These are phyloP conservation scores for Prunus kanzakura DNA, from an alignment of 306 rosid genomes.

Conservation along the genomic window DNA sequence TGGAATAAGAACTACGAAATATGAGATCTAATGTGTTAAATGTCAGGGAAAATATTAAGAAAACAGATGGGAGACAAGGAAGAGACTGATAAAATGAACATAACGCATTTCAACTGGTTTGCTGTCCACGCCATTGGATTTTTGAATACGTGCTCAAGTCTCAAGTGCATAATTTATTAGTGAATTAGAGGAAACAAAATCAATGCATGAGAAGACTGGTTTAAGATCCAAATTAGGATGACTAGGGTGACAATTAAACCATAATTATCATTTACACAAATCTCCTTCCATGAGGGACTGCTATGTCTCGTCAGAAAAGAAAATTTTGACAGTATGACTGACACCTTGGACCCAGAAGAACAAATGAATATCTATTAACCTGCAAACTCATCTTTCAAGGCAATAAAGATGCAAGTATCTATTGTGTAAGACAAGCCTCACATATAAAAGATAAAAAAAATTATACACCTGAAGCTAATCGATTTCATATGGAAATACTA, in stretches of 20 bases:
- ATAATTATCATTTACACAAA: background rate
- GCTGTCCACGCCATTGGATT: too few relatives aligned
- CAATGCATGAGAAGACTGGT: background rate
- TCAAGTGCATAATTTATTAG: too few relatives aligned
- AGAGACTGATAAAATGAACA: too few relatives aligned
- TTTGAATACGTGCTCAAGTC: too few relatives aligned
- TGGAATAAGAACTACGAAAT: too few relatives aligned
- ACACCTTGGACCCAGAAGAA: background rate
- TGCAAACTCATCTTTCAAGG: conserved; percentile 14
- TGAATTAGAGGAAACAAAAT: too few relatives aligned
- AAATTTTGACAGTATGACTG: background rate
- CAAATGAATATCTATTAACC: conserved; percentile 11
- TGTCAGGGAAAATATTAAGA: too few relatives aligned
- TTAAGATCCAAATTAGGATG: too few relatives aligned
- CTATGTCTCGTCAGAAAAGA: conserved; percentile 1
- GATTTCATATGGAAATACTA: conserved; percentile 51
- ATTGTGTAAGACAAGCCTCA: conserved; percentile 17
- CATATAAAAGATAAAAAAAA: background rate
- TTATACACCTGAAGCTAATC: conserved; percentile 36
- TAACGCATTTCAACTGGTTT: too few relatives aligned
- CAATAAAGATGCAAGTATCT: conserved; percentile 9
- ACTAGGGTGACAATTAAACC: background rate
- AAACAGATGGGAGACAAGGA: too few relatives aligned
- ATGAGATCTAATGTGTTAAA: too few relatives aligned
- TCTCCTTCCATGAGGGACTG: background rate